Evolutionary conservation across 2,329 filamentous ascomycete species (phyloP), one percentile per base, ranked within the genome.

Genomic region (Cadophora luteo-olivacea): DNA sequence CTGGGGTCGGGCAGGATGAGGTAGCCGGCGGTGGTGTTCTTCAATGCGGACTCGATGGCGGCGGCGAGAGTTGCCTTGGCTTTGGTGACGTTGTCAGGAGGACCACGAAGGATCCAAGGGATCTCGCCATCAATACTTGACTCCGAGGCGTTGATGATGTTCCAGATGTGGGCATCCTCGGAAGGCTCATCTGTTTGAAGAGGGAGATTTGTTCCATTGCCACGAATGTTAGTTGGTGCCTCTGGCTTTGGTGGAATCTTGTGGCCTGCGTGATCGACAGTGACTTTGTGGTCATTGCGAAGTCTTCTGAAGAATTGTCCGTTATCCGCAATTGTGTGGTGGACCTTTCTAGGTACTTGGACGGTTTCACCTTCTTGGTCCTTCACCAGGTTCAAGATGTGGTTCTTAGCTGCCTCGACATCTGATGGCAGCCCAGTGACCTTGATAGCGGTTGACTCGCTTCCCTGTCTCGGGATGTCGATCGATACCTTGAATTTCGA

Each of bases 291-390:
- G 77, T 97, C 92, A 80, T 89, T 94, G 72, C 92, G 90, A 52
- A 99, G 89, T 75, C 89, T 91, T 73, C 95, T 92, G 91, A 98
- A 97, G 83, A 98, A 92, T 75, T 94, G 91, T 0, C 95, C 96
- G 72, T 95, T 94, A 79, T 97, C 95, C 64, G 92, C 88, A 73
- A 99, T 86, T 69, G 86, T 82, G 79, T 98, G 93, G 83, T 99
- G 96, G 69, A 96, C 84, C 74, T 90, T 88, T 69, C 90, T 88
- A 12, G 96, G 95, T 9, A 99, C 87, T 74, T 91, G 86, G n/a
- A 98, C 81, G 0, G 92, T 96, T 84, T 96, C 93, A 70, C 93
- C 92, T 79, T 96, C 91, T 78, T 95, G 92, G 74, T 94, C 91
- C 84, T 97, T 95, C 72, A 94, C 86, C 64, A 97, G 81, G 48